These are phyloP conservation scores for Coniochaeta sp. DNA, from an alignment of 2,329 filamentous ascomycete genomes.

Conservation along the genomic window DNA sequence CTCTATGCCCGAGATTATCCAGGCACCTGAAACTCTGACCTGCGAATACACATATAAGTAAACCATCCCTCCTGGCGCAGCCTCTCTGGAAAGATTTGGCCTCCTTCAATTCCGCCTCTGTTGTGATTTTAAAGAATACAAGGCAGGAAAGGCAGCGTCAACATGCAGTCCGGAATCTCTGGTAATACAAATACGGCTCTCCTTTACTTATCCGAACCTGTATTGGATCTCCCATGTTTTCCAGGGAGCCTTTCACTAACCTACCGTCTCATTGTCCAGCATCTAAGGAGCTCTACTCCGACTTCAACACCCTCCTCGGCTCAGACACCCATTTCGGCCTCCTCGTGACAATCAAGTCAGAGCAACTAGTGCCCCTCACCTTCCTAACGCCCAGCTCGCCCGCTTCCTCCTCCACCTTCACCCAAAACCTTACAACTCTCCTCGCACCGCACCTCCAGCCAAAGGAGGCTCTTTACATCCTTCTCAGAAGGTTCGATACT, in stretches of 20 bases:
- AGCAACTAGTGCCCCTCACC: conserved; percentile 56
- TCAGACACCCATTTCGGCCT: conserved; percentile 59
- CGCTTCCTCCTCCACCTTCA: conserved; percentile 47
- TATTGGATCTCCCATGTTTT: not conserved
- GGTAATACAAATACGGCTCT: conserved; percentile 7
- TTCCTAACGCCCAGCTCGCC: conserved; percentile 45
- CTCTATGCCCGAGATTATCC: not conserved
- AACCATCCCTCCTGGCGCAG: not conserved
- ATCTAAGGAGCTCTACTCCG: conserved; percentile 66
- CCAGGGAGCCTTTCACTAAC: not conserved
- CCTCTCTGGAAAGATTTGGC: not conserved
- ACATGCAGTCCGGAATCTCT: conserved; percentile 18
- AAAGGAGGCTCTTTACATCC: conserved; percentile 63
- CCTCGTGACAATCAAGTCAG: conserved; percentile 61
- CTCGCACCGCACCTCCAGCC: conserved; percentile 57
- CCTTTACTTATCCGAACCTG: not conserved
- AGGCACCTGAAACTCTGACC: not conserved
- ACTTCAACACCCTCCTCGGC: conserved; percentile 63
- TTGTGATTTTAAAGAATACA: not conserved
- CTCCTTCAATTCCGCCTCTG: not conserved
- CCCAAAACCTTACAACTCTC: conserved; percentile 49
- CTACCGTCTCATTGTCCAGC: conserved; percentile 34
- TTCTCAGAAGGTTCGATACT: conserved; percentile 60
- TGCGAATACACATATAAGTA: not conserved
- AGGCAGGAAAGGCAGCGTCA: not conserved